These are phyloP conservation scores for Phytopythium oedochilum DNA, from an alignment of 352 stramenopile genomes.

Conservation along the genomic window DNA sequence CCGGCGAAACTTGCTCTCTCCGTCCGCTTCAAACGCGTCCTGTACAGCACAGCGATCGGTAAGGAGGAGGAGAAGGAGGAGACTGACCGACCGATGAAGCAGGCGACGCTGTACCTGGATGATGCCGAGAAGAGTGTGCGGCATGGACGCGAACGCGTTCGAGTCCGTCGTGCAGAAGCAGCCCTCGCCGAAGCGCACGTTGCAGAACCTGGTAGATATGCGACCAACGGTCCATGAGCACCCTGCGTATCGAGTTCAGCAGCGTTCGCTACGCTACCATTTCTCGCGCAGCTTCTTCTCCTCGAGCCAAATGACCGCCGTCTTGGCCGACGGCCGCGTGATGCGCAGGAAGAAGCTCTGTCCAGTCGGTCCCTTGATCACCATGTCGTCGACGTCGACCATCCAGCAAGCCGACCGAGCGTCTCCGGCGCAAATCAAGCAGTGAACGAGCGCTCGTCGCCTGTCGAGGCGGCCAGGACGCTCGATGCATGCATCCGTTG, in stretches of 20 bases:
- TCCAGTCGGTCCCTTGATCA: slow-evolving; percentile 3
- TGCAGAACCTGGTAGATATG: background rate
- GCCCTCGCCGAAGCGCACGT: slow-evolving; percentile 1
- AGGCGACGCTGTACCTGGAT: background rate
- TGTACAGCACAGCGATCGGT: too few relatives aligned
- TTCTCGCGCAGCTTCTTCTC: slow-evolving; percentile 4
- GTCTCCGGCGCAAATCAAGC: too few relatives aligned
- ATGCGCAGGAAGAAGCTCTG: slow-evolving; percentile 6
- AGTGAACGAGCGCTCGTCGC: too few relatives aligned
- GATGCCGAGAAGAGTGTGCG: slow-evolving; percentile 1
- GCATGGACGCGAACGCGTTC: slow-evolving; percentile 3
- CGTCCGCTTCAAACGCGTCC: slow-evolving; percentile 1
- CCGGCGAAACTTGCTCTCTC: background rate
- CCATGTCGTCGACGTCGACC: background rate
- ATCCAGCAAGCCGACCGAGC: background rate
- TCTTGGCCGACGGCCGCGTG: background rate
- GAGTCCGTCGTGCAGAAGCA: background rate
- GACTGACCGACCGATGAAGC: background rate
- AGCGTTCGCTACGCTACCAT: background rate
- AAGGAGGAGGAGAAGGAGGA: too few relatives aligned
- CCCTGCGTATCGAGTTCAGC: background rate
- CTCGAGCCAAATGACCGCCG: slow-evolving; percentile 4
- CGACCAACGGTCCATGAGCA: too few relatives aligned
- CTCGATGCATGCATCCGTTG: too few relatives aligned
- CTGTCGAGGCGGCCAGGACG: background rate